Conservation (phyloP, 306 rosid genomes). For the Benincasa hispida region DNA sequence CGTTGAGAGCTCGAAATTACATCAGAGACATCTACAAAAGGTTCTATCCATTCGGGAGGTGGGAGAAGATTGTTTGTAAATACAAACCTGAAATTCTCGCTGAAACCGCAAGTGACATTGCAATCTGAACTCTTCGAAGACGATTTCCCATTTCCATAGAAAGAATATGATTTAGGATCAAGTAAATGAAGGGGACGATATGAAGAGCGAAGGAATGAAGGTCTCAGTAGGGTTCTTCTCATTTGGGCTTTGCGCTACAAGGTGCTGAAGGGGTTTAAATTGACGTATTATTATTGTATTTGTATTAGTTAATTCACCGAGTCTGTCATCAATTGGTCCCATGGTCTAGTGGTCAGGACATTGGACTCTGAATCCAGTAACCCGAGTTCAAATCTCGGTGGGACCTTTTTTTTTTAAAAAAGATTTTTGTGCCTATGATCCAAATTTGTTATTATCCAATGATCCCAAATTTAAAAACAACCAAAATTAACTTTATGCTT, state of each 20-base stretch:
- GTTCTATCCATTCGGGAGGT: slow-evolving; percentile 72
- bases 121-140: slow-evolving; percentile 13
- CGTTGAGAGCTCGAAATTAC: slow-evolving; percentile 28
- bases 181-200: slow-evolving; percentile 6
- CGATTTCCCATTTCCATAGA: slow-evolving; percentile 15
- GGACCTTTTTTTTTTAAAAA: background rate
- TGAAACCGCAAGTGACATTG: background rate
- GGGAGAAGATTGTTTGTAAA: slow-evolving; percentile 37
- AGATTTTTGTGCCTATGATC: background rate
- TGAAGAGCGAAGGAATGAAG: slow-evolving; percentile 4
- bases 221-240: slow-evolving; percentile 24
- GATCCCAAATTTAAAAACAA: too few species aligned
- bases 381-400: slow-evolving; percentile 31
- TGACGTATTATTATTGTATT: background rate
- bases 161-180: background rate
- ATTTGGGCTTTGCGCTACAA: slow-evolving; percentile 10
- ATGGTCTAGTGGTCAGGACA: slow-evolving; percentile 33
- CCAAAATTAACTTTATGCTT: too few species aligned
- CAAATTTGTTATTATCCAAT: too few species aligned
- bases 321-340: background rate
- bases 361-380: slow-evolving; percentile 42
- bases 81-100: slow-evolving; percentile 20
- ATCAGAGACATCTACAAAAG: slow-evolving; percentile 64
- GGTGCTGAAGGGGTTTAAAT: background rate
- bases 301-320: accelerated